Percentiles rank a stretch among this genome's conserved stretches.
Evolutionary conservation across 1,284 basidiomycete genomes (phyloP).

Genomic region (Psilocybe mexicana): DNA sequence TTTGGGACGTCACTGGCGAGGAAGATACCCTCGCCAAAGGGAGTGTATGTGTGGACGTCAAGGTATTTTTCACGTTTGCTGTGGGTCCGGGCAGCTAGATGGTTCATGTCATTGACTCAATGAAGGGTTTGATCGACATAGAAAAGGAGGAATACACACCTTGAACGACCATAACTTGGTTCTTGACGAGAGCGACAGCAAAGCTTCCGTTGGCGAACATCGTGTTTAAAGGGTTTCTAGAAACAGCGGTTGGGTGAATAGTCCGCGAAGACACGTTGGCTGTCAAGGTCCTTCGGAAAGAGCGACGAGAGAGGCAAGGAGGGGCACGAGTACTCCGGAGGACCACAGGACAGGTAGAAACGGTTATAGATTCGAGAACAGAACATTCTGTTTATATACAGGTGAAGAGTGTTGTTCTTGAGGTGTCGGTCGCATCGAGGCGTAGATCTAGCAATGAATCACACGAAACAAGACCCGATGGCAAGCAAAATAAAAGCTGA

Average conservation of each 20-base stretch:
- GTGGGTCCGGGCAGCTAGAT: conserved; percentile 54
- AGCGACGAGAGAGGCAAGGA: conserved; percentile 4
- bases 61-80: conserved; percentile 51
- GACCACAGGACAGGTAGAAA: conserved; percentile 1
- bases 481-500: neutral
- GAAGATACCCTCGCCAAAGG: conserved; percentile 63
- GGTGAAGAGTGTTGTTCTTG: conserved; percentile 10
- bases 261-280: neutral
- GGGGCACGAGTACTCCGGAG: neutral
- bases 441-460: conserved; percentile 2
- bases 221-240: neutral
- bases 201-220: conserved; percentile 59
- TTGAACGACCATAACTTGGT: conserved; percentile 65
- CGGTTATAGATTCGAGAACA: conserved; percentile 1
- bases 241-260: neutral
- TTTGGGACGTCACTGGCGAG: conserved; percentile 54
- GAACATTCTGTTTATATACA: conserved; percentile 12
- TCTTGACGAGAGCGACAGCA: conserved; percentile 65
- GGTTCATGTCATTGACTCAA: conserved; percentile 8
- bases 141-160: conserved; percentile 36
- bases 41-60: conserved; percentile 62
- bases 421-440: conserved; percentile 1
- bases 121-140: neutral
- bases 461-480: conserved; percentile 11
- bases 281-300: conserved; percentile 11